Conservation (phyloP, 352 stramenopile species). For the Pythium utonaiense region DNA sequence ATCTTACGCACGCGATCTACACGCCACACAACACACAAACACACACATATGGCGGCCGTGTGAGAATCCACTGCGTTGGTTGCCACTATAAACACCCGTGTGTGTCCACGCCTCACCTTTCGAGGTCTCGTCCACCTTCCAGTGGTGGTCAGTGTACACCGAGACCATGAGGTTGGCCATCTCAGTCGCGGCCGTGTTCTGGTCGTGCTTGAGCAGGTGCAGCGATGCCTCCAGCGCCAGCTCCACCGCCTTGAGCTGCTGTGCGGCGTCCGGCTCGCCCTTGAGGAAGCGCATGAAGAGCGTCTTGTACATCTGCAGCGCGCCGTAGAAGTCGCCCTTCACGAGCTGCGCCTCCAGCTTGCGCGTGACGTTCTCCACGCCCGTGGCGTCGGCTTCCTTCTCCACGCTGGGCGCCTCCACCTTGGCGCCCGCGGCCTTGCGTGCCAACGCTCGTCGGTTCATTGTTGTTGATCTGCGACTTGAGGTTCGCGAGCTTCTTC, state of each 20-base stretch:
- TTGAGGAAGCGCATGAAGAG: slow-evolving; percentile 86
- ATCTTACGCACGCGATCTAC: slow-evolving; percentile 53
- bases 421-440: slow-evolving; percentile 56
- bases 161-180: slow-evolving; percentile 79
- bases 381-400: slow-evolving; percentile 32
- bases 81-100: too few relatives aligned
- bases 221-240: slow-evolving; percentile 66
- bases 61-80: too few relatives aligned
- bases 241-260: slow-evolving; percentile 61
- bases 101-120: slow-evolving; percentile 35
- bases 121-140: slow-evolving; percentile 60
- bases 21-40: neutral
- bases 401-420: slow-evolving; percentile 13
- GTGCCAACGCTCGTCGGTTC: slow-evolving; percentile 72
- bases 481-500: neutral
- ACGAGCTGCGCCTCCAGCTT: slow-evolving; percentile 73
- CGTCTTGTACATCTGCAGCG: slow-evolving; percentile 90
- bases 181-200: slow-evolving; percentile 73
- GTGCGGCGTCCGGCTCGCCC: slow-evolving; percentile 44
- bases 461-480: slow-evolving; percentile 27
- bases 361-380: slow-evolving; percentile 71
- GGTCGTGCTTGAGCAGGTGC: slow-evolving; percentile 62
- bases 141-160: slow-evolving; percentile 68
- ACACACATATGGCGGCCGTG: too few relatives aligned
- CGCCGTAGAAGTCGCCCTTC: slow-evolving; percentile 82